Evolutionary conservation across 345 rosid species (phyloP), one percentile per base, ranked within the genome.

Genomic region (Draba incana): DNA sequence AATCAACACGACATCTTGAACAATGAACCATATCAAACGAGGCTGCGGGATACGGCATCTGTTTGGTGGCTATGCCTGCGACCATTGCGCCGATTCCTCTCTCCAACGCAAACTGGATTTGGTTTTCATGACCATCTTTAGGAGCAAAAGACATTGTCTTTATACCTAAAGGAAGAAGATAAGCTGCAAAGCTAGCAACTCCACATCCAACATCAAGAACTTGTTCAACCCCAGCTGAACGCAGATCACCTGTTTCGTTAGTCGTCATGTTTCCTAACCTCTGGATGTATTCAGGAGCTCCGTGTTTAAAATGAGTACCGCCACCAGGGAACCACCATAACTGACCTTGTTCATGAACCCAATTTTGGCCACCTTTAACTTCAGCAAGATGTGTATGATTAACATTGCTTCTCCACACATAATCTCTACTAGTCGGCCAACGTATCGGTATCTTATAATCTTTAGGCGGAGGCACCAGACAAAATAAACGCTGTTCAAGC

Each of bases 261-360:
- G 98, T 89, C 10, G 69, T 82, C 96, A 94, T 87, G 75, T 85
- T 85, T 60, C 97, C 99, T 66, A 94, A 70, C 88, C 99, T 82
- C 70, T 94, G 81, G 72, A 94, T 94, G 75, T 94, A 94, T 68
- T 91, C 99, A 33, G 86, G 59, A 75, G 98, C 98, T 16, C 99
- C 98, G 27, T 89, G 92, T 85, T 94, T 94, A 81, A 94, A 94
- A 85, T 94, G 97, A 59, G 99, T 94, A 43, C 99, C 99, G 6
- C 99, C 99, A 59, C 98, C 99, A 6, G 99, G 99, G 66, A 94
- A 94, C 95, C 95, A 91, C 98, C 99, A 93, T 28, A 87, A 68
- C 57, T 83, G 83, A 70, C 80, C 80, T 68, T 83, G 84, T 62
- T 85, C 92, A 28, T 93, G 98, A 68, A 93, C 98, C 98, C 98